Evolutionary conservation across 306 rosid genomes (phyloP), one percentile per base, ranked within the genome.

Genomic region (apple (Malus domestica)): DNA sequence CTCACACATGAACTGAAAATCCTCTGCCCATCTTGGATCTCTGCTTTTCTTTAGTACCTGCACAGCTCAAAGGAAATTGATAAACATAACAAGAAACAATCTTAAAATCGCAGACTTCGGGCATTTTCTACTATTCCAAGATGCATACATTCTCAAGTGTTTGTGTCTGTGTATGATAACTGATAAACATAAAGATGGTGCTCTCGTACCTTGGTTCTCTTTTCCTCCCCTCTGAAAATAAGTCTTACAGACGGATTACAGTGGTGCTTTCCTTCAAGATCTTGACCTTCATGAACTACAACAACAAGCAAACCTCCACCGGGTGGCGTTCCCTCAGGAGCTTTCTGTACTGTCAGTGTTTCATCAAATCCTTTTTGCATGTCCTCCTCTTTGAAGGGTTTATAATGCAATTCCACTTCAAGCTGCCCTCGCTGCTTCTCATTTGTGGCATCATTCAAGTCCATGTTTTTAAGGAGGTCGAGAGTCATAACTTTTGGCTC

Each of bases 1-100:
- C 15, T 91, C 93, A 75, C 89, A 79, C 84, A 58, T 71, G 80
- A 89, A 91, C 40, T 83, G 78, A 62, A 94, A 94, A 73, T 94
- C 95, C 70, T 94, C 97, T 40, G 84, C 97, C 98, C 98, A 94
- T 65, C 96, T 87, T 18, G 98, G 98, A 84, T 94, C 96, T 81
- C 94, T 88, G 80, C 76, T 91, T 84, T 90, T 94, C 78, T 90
- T 94, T 71, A 94, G 22, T 29, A 5, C 78, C 97, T 93, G 74
- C 52, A 83, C 51, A 22, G 46, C 52, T 66, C 58, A 68, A 75
- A 57, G 23, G 51, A 60, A 67, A 58, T 58, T 33, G 44, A 73
- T 70, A 73, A 62, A 55, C 83, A 51, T 32, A 60, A 15, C 4
- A 66, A 33, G 45, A 22, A 65, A 32, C 58, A 16, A 76, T 3